Conservation (phyloP, 768 basidiomycete genomes). For the Roridomyces roridus region DNA sequence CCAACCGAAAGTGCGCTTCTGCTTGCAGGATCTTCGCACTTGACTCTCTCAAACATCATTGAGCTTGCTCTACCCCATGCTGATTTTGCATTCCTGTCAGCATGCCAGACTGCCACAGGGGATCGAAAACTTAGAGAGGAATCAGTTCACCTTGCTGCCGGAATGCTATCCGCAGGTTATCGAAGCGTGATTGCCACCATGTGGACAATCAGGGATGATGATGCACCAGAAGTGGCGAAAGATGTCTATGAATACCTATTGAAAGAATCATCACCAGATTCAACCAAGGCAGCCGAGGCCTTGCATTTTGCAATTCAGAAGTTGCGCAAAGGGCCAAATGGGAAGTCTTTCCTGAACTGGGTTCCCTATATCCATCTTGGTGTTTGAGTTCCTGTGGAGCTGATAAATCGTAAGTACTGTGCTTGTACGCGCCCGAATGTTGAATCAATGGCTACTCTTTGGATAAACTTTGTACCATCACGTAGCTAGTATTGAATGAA, state of each 20-base stretch:
- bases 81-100: constrained; percentile 40
- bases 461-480: too few species aligned
- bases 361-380: too few species aligned
- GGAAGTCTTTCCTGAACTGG: too few species aligned
- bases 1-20: constrained; percentile 23
- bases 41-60: constrained; percentile 5
- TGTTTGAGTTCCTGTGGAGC: too few species aligned
- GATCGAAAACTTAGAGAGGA: constrained; percentile 5
- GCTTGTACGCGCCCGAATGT: too few species aligned
- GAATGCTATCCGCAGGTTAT: constrained; percentile 30
- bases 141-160: constrained; percentile 36
- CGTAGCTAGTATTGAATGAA: too few species aligned
- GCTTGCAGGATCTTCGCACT: constrained; percentile 4
- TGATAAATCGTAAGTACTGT: too few species aligned
- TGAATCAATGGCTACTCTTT: too few species aligned
- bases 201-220: constrained; percentile 31
- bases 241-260: constrained; percentile 28
- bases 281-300: too few species aligned
- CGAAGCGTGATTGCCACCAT: constrained; percentile 37
- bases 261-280: not conserved
- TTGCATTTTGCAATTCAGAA: too few species aligned
- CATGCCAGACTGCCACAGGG: constrained; percentile 40
- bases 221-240: constrained; percentile 32
- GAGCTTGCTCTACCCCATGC: constrained; percentile 13
- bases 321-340: too few species aligned